Conservation (phyloP, 2,329 filamentous ascomycete genomes). For the Phialophora expanda region DNA sequence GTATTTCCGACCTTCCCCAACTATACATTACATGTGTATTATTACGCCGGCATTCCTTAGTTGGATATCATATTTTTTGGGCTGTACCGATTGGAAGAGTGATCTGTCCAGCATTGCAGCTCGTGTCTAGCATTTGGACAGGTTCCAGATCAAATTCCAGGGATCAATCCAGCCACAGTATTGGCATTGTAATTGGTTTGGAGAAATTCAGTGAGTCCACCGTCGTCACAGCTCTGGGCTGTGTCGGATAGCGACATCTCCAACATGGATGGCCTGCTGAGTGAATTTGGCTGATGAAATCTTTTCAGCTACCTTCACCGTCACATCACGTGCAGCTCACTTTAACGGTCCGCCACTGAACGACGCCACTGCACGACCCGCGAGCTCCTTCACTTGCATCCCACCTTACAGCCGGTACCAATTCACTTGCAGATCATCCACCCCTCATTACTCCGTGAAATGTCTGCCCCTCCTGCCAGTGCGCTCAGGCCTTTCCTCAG, state of each 20-base stretch:
- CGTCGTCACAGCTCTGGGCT: background rate
- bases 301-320: background rate
- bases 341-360: slow-evolving; percentile 1
- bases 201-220: background rate
- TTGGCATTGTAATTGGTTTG: background rate
- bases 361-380: slow-evolving; percentile 5
- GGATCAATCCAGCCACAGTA: background rate
- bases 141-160: background rate
- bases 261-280: background rate
- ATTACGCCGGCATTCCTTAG: slow-evolving; percentile 4
- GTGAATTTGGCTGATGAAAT: slow-evolving; percentile 19
- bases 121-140: slow-evolving; percentile 3
- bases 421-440: slow-evolving; percentile 1
- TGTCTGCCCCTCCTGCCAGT: slow-evolving; percentile 1
- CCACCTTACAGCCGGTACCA: slow-evolving; percentile 4
- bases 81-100: slow-evolving; percentile 11
- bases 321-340: slow-evolving; percentile 13
- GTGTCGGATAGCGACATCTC: background rate
- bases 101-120: slow-evolving; percentile 4
- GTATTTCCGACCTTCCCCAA: slow-evolving; percentile 6
- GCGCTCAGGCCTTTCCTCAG: slow-evolving; percentile 3
- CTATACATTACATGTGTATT: slow-evolving; percentile 18
- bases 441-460: slow-evolving; percentile 8
- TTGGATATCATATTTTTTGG: background rate
- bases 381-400: slow-evolving; percentile 3